A percentile compares a stretch with the other conserved stretches of the same genome.
phyloP scores from a whole-genome alignment of 2,329 filamentous ascomycete species.

The Leptographium procerum region DNA sequence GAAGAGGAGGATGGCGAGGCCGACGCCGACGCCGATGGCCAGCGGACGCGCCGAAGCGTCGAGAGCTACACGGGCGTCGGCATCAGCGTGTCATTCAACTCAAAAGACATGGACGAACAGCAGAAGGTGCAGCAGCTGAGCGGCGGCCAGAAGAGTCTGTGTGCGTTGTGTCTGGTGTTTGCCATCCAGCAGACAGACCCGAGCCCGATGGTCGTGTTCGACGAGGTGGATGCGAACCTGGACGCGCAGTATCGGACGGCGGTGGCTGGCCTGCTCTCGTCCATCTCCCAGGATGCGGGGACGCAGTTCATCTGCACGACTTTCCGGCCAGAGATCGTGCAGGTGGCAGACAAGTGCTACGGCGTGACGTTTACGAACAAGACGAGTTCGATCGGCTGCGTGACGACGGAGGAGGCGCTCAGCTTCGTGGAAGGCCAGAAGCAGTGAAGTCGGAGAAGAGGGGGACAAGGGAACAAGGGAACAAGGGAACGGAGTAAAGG shows the following conservation, averaged over 20 bases:
- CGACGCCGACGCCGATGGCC: slow-evolving; percentile 59
- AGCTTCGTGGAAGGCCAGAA: slow-evolving; percentile 86
- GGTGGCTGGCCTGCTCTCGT: slow-evolving; percentile 78
- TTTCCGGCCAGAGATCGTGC: slow-evolving; percentile 91
- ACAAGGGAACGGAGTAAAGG: too few relatives aligned
- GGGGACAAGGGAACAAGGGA: too few relatives aligned
- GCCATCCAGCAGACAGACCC: slow-evolving; percentile 98
- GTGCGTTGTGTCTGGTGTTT: slow-evolving; percentile 94
- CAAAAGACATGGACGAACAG: slow-evolving; percentile 87
- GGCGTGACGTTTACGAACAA: slow-evolving; percentile 91
- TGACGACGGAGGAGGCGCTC: slow-evolving; percentile 75
- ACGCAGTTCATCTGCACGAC: slow-evolving; percentile 96
- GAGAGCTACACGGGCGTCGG: slow-evolving; percentile 96
- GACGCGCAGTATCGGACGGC: slow-evolving; percentile 97
- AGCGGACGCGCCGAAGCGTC: slow-evolving; percentile 37
- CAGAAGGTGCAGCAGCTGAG: slow-evolving; percentile 95
- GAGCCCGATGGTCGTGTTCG: slow-evolving; percentile 97
- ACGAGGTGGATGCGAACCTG: slow-evolving; percentile 96
- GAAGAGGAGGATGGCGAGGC: slow-evolving; percentile 46
- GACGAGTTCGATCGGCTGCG: slow-evolving; percentile 87
- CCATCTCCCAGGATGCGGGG: slow-evolving; percentile 55
- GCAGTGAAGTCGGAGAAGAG: slow-evolving; percentile 10
- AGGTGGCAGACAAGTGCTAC: slow-evolving; percentile 94
- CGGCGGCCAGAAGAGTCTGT: slow-evolving; percentile 96
- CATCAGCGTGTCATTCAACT: slow-evolving; percentile 97